Evolutionary conservation across 2,329 filamentous ascomycete genomes (phyloP).

Genomic region (Sporothrix sp.): DNA sequence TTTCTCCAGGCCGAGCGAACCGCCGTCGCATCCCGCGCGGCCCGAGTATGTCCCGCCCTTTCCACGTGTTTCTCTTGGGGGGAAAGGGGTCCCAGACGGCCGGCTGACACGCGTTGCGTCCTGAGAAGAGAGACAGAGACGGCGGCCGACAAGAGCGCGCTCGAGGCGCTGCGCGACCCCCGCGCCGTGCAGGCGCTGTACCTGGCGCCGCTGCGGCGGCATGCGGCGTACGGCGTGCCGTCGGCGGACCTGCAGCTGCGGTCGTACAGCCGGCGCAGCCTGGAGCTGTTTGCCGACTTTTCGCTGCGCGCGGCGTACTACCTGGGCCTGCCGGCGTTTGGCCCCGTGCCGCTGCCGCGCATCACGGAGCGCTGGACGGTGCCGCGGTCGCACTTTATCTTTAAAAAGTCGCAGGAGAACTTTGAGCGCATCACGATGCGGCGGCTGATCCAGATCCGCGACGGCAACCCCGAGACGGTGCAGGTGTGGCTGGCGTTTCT

Average conservation of each 20-base stretch:
- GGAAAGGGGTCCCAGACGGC: no score
- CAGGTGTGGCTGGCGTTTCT: slow-evolving; percentile 89
- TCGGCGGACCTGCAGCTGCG: slow-evolving; percentile 87
- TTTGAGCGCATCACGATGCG: slow-evolving; percentile 86
- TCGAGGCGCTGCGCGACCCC: slow-evolving; percentile 62
- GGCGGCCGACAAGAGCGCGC: slow-evolving; percentile 14
- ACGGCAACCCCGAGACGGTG: slow-evolving; percentile 80
- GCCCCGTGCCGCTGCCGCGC: slow-evolving; percentile 75
- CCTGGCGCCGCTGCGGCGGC: slow-evolving; percentile 69
- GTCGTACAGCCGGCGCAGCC: slow-evolving; percentile 79
- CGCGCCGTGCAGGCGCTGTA: slow-evolving; percentile 78
- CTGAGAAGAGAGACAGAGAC: not conserved
- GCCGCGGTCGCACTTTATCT: slow-evolving; percentile 77
- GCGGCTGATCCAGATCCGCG: slow-evolving; percentile 82
- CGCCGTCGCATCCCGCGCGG: not conserved
- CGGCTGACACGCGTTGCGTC: no score
- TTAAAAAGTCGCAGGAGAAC: slow-evolving; percentile 97
- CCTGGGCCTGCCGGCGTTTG: slow-evolving; percentile 73
- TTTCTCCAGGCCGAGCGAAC: not conserved
- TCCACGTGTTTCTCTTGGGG: not conserved
- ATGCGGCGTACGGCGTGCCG: slow-evolving; percentile 66
- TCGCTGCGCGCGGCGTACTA: slow-evolving; percentile 92
- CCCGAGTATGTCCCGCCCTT: not conserved
- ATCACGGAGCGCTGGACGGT: slow-evolving; percentile 94
- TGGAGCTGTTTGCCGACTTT: slow-evolving; percentile 93